phyloP scores from a whole-genome alignment of 352 stramenopile genomes.

The Hyaloperonospora brassicae region DNA sequence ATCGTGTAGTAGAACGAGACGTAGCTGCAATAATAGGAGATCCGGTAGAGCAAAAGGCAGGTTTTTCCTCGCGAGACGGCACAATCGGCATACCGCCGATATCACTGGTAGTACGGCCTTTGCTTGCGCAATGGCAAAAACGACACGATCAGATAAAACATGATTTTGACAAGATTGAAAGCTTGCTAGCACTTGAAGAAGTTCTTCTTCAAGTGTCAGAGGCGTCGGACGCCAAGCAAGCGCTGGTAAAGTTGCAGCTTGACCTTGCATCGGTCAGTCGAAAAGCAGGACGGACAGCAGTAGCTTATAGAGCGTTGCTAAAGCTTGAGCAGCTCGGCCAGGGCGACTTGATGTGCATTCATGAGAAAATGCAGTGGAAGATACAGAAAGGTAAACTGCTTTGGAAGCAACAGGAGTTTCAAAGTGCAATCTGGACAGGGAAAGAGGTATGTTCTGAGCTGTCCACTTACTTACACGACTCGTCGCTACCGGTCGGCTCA shows the following conservation, averaged over 20 bases:
- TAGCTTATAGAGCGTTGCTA: slow-evolving; percentile 55
- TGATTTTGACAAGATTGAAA: slow-evolving; percentile 53
- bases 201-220: slow-evolving; percentile 41
- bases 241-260: slow-evolving; percentile 48
- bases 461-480: slow-evolving; percentile 19
- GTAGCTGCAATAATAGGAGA: neutral
- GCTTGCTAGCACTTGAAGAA: slow-evolving; percentile 55
- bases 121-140: slow-evolving; percentile 42
- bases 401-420: slow-evolving; percentile 63
- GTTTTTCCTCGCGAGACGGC: slow-evolving; percentile 6
- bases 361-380: slow-evolving; percentile 50
- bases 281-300: slow-evolving; percentile 53
- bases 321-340: slow-evolving; percentile 54
- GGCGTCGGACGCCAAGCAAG: slow-evolving; percentile 13
- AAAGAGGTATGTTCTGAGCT: slow-evolving; percentile 51
- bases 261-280: slow-evolving; percentile 48
- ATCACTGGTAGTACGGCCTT: slow-evolving; percentile 11
- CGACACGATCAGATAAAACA: slow-evolving; percentile 34
- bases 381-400: slow-evolving; percentile 74
- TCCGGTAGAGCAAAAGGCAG: slow-evolving; percentile 12
- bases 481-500: slow-evolving; percentile 9
- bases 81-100: neutral
- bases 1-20: neutral
- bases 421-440: slow-evolving; percentile 66
- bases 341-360: slow-evolving; percentile 22